Base-by-base conservation (phyloP, 371 early-diverging fungal genomes). In the Circinella minor region DNA sequence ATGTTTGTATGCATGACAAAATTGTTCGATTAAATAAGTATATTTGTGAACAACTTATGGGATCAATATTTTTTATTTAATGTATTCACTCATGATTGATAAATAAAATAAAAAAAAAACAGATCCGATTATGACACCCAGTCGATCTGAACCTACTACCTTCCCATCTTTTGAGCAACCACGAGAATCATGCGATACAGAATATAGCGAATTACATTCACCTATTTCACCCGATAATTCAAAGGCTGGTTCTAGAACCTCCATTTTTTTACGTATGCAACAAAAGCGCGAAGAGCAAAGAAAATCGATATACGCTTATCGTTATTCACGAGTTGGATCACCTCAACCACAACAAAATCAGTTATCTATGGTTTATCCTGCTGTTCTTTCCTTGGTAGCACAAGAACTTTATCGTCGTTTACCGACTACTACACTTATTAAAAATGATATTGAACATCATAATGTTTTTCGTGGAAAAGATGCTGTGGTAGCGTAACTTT, bases 381-480 rank as follows among this genome's bases (percentile, higher is more conserved):
- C 95, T 1, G 75, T 95, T 67, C 86, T 95, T 34, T 93, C 93
- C 8, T 75, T 88, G 60, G 91, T 95, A 3, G 94, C 94, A 3
- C 77, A 77, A 38, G 89, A 90, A 17, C 93, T 96, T 74, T 81
- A 86, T 46, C 78, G 74, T 37, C 73, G 77, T 6, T 66, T 80
- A 15, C 73, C 78, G 15, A 66, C 72, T n/a, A 69, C 75, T 57
- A 85, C 87, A 6, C 85, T 91, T 27, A 78, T 78, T 36, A 92
- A 92, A 70, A 90, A 96, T 71, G 84, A 85, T 13, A 85, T 95
- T 37, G 93, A 94, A 74, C 91, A 95, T 73, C 87, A 83, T 63
- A 81, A 90, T 67, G 90, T 88, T 59, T 95, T 96, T 73, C 83
- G 83, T 49, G 97, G 96, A 59, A 83, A 88, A 68, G 93, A 93